These are phyloP conservation scores for Polyporus arcularius DNA, from an alignment of 768 basidiomycete genomes.

Conservation along the genomic window DNA sequence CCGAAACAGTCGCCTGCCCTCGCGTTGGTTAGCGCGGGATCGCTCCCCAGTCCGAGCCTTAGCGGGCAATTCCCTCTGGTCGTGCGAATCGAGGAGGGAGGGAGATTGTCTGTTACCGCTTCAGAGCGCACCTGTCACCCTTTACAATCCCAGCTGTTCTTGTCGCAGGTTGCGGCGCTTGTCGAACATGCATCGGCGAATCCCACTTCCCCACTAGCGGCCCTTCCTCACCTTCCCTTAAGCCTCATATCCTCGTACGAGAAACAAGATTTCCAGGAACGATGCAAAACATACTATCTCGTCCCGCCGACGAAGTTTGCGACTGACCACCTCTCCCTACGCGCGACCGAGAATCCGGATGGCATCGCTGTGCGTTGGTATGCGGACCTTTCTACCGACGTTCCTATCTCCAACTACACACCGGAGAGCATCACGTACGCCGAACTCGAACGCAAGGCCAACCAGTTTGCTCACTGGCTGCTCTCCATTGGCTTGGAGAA, in stretches of 20 bases:
- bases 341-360: constrained; percentile 3
- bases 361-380: constrained; percentile 20
- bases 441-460: constrained; percentile 38
- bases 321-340: constrained; percentile 11
- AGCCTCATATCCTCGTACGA: constrained; percentile 13
- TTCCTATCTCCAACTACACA: background rate
- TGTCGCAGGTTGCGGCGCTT: constrained; percentile 15
- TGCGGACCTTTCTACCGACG: constrained; percentile 14
- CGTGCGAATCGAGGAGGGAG: constrained; percentile 1
- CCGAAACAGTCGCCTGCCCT: constrained; percentile 16
- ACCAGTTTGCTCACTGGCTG: constrained; percentile 46
- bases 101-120: constrained; percentile 7
- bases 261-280: constrained; percentile 8
- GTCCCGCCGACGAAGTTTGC: constrained; percentile 12
- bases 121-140: constrained; percentile 16
- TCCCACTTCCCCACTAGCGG: background rate
- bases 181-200: constrained; percentile 1
- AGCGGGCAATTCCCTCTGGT: constrained; percentile 1
- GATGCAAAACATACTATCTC: constrained; percentile 6
- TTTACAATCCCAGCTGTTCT: constrained; percentile 10
- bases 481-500: constrained; percentile 34
- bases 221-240: constrained; percentile 1
- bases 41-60: background rate
- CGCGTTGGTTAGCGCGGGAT: constrained; percentile 11
- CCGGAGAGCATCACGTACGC: constrained; percentile 32